Base-by-base conservation (phyloP, 768 basidiomycete species). In the Glaciozyma antarctica region DNA sequence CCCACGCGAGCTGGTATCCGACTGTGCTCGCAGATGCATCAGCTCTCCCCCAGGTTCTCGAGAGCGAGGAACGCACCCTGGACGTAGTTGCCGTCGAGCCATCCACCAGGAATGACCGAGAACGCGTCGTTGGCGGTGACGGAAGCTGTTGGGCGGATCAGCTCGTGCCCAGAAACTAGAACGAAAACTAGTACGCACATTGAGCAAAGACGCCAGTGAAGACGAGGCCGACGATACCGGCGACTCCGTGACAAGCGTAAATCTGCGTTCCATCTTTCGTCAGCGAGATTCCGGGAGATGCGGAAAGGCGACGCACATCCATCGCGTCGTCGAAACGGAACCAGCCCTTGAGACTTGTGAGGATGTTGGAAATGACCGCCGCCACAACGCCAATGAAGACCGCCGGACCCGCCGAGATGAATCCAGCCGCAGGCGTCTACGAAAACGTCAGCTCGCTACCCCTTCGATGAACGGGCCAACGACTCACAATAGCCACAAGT, bases 301-400 rank as follows among this genome's bases (percentile, higher is more conserved):
- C 13, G 17, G 54, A 91, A 73, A 88, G 85, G 24, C 90, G 90
- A 75, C 90, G 93, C 52, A 92, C 75, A 86, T 92, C 78, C 73
- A 78, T 72, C 1, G 60, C 60, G 47, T 69, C 73, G 45, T 71
- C 70, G 49, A 71, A 67, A 2, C 58, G 38, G 54, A 71, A 63
- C 45, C 88, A 57, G 75, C 88, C 90, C 79, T 97, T 98, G 75
- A 98, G 82, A 72, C 94, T 86, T 5, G 94, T 97, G n/a, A 90
- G 88, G 76, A 90, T 90, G 78, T 98, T 98, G 80, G 90, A 95
- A 3, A 85, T 70, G 0, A 86, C 87, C 22, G 88, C 88, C 0
- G 86, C 88, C 73, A 89, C 78, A 69, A 93, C 81, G 48, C 94
- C 94, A 74, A 90, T 93, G 1, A 86, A 80, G 7, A 94, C 85